These are phyloP conservation scores for Testicularia cyperi DNA, from an alignment of 1,284 basidiomycete species.

Conservation along the genomic window DNA sequence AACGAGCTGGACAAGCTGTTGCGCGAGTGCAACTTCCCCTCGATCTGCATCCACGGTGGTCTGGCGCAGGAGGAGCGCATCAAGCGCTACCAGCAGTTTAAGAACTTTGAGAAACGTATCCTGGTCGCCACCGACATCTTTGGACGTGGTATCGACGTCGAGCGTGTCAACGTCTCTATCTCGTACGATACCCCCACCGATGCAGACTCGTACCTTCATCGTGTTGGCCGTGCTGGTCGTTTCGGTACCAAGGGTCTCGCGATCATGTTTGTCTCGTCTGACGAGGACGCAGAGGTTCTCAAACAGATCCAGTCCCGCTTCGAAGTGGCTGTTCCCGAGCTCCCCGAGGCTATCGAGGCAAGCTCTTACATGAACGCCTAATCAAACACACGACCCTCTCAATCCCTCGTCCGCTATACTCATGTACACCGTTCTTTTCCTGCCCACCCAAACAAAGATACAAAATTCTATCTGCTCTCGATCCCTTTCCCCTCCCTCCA, in stretches of 20 bases:
- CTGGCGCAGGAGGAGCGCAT: constrained; percentile 95
- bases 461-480: too few relatives aligned
- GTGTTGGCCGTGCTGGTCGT: constrained; percentile 97
- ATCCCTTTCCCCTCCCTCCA: too few relatives aligned
- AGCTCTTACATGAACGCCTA: constrained; percentile 61
- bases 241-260: constrained; percentile 99
- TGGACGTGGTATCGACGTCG: constrained; percentile 60
- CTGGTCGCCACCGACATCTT: constrained; percentile 60
- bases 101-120: constrained; percentile 96
- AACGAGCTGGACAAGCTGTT: constrained; percentile 94
- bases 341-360: constrained; percentile 89
- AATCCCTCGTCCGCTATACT: neutral
- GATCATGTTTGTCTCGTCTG: constrained; percentile 93
- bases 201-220: constrained; percentile 96
- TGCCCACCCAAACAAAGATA: too few relatives aligned
- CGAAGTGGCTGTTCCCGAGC: constrained; percentile 86
- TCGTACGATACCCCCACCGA: constrained; percentile 82
- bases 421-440: neutral
- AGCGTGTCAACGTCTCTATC: constrained; percentile 59
- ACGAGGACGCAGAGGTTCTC: constrained; percentile 91
- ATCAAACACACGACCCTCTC: too few relatives aligned
- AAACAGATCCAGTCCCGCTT: constrained; percentile 84
- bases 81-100: constrained; percentile 96
- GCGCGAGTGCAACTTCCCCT: constrained; percentile 97
- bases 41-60: constrained; percentile 94